Conservation (phyloP, 441 rosid species). For the Theobroma grandiflorum region DNA sequence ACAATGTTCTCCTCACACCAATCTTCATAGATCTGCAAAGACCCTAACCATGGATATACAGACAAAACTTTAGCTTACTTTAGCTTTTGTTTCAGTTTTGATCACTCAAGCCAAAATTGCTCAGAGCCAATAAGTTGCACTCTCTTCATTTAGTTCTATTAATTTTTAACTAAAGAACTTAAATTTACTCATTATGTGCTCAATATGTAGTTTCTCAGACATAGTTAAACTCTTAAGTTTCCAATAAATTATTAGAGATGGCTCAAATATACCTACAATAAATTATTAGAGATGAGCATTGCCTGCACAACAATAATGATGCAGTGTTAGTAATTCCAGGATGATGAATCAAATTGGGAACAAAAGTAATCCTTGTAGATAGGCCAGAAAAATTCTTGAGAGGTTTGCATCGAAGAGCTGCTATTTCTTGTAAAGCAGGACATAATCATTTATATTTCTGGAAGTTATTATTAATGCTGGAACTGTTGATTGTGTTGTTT, state of each 20-base stretch:
- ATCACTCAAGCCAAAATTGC: slow-evolving; percentile 16
- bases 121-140: not conserved
- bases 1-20: not conserved
- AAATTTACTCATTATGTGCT: slow-evolving; percentile 4
- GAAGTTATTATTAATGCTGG: not conserved
- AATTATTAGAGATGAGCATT: not conserved
- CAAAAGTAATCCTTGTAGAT: not conserved
- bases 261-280: not conserved
- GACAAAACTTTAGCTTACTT: not conserved
- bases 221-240: not conserved
- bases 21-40: slow-evolving; percentile 12
- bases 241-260: not conserved
- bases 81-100: slow-evolving; percentile 3
- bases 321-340: not conserved
- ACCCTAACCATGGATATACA: slow-evolving; percentile 10
- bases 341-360: not conserved
- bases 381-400: not conserved
- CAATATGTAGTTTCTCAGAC: slow-evolving; percentile 1
- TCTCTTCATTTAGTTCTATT: not conserved
- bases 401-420: not conserved
- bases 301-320: not conserved
- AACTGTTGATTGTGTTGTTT: not conserved
- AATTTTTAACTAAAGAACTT: not conserved
- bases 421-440: not conserved
- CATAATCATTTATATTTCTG: not conserved